Evolutionary conservation across 106 monocot species (phyloP).

Genomic region (Dendrobium nobile): DNA sequence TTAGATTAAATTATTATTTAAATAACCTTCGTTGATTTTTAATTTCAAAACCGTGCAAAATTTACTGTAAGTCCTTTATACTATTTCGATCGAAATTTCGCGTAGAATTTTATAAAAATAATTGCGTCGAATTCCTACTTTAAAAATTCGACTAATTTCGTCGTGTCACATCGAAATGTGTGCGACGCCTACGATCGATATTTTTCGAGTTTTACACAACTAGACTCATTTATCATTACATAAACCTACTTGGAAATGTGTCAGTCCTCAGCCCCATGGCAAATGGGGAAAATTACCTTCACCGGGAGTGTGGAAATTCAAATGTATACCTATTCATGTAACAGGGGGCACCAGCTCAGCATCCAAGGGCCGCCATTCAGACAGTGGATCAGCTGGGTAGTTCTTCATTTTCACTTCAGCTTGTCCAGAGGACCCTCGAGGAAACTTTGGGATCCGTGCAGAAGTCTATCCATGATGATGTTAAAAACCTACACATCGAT

Average conservation of each 20-base stretch:
- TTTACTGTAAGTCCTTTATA: no score
- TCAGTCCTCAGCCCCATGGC: no score
- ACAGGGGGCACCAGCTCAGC: conserved; percentile 44
- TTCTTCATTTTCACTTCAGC: conserved; percentile 86
- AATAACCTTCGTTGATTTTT: no score
- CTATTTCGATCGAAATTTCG: no score
- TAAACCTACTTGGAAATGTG: not conserved
- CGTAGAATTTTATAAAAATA: no score
- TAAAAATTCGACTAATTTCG: no score
- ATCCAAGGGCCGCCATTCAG: conserved; percentile 17
- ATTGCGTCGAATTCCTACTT: no score
- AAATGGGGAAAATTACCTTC: not conserved
- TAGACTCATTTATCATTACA: not conserved
- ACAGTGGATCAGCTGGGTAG: conserved; percentile 38
- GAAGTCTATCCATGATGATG: conserved; percentile 78
- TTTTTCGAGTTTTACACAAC: no score
- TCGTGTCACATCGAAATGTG: no score
- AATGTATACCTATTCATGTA: conserved; percentile 8
- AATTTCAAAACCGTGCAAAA: no score
- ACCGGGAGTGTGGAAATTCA: not conserved
- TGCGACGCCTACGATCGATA: no score
- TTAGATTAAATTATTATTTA: no score
- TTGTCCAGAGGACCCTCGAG: conserved; percentile 84
- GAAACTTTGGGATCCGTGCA: conserved; percentile 75
- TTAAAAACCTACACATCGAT: conserved; percentile 89